Percentiles rank a stretch among this genome's conserved stretches.
Conservation (phyloP, 257 asterid genomes). For the Solanum pimpinellifolium region DNA sequence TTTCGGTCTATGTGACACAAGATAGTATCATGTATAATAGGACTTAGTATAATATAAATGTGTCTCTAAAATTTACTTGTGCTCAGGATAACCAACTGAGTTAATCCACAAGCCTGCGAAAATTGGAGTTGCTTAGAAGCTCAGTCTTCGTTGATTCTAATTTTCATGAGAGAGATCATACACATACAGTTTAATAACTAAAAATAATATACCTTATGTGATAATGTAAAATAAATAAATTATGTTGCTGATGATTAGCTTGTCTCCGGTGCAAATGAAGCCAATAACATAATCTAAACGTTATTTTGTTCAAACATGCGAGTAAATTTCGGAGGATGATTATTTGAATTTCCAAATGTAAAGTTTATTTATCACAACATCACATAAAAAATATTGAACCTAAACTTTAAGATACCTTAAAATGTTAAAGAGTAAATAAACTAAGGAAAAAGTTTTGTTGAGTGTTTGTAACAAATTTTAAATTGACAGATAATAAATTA, state of each 20-base stretch:
- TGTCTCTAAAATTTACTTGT: too few relatives aligned
- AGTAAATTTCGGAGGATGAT: background rate
- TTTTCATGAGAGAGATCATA: background rate
- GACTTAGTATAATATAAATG: too few relatives aligned
- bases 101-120: background rate
- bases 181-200: background rate
- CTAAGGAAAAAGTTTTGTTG: background rate
- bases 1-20: too few relatives aligned
- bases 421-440: background rate
- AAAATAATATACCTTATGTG: background rate
- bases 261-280: background rate
- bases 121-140: background rate
- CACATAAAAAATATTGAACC: background rate
- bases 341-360: background rate
- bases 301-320: background rate
- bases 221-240: background rate
- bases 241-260: background rate
- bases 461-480: background rate
- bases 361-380: background rate
- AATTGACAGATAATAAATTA: too few relatives aligned
- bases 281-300: background rate
- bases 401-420: background rate
- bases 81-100: background rate
- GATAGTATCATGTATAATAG: too few relatives aligned
- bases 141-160: background rate